Evolutionary conservation across 306 rosid species (phyloP), one percentile per base, ranked within the genome.

Genomic region (Trifolium subterraneum): DNA sequence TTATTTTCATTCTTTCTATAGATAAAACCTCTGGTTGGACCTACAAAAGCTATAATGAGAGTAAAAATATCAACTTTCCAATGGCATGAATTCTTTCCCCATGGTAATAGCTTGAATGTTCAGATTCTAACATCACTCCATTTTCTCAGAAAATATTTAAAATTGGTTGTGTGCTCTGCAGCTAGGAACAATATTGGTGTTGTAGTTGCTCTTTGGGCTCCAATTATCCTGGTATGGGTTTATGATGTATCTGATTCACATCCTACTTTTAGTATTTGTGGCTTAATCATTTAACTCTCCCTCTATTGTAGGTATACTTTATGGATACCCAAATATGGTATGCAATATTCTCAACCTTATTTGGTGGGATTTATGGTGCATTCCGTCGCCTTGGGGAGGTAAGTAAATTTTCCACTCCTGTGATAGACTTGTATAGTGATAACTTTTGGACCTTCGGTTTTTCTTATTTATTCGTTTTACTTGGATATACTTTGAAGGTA

Each of bases 301-400:
- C 36, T 63, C 68, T 60, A 75, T 63, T 55, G 14, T 29, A 94
- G 99, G 99, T 94, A 68, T 94, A 94, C 82, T 94, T 94, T 77
- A 94, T 94, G 99, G 99, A 94, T 85, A 76, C 96, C 70, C 98
- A 94, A 84, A 94, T 94, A 77, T 94, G 99, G 99, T 94, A 94
- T 82, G 99, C 99, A 68, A 94, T 94, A 81, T 94, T 90, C 88
- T 94, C 98, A 11, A 94, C 99, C 42, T 79, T 94, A 82, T 94
- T 94, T 82, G 99, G 98, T 23, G 99, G 99, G 59, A 87, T 94
- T 78, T 94, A 94, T 86, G 99, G 99, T 66, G 98, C 99, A 61
- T 92, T 88, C 68, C 98, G 99, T 33, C 97, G 98, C 54, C 89
- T 94, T 20, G 99, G 99, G 76, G 99, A 94, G 99, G 99, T 92